Conservation (phyloP, 768 basidiomycete species). For the Clavulina sp. region DNA sequence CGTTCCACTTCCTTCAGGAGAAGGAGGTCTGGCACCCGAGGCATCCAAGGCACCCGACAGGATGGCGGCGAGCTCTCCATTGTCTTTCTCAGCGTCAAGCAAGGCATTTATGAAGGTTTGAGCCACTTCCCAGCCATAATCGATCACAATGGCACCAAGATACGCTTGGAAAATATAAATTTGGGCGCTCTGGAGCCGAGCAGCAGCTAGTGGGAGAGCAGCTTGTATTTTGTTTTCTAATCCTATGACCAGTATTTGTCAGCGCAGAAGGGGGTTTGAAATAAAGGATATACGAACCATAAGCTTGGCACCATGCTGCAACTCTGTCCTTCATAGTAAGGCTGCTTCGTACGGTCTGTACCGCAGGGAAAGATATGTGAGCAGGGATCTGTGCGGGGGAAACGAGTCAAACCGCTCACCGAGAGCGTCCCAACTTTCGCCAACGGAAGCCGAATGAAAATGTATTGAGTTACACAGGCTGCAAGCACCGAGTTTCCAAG, state of each 20-base stretch:
- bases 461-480: neutral
- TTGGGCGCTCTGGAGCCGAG: neutral
- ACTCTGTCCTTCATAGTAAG: neutral
- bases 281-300: neutral
- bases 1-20: neutral
- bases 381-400: neutral
- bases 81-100: neutral
- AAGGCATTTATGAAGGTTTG: neutral
- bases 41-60: neutral
- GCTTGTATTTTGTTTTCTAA: neutral
- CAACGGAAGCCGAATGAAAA: neutral
- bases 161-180: neutral
- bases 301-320: neutral
- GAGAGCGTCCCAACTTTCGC: neutral
- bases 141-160: neutral
- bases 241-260: neutral
- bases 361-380: neutral
- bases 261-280: neutral
- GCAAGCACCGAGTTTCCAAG: neutral
- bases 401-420: neutral
- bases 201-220: neutral
- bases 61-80: neutral
- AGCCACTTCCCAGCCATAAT: neutral
- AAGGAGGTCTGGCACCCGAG: neutral
- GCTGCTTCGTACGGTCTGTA: neutral